Evolutionary conservation across 352 stramenopile species (phyloP), one percentile per base, ranked within the genome.

Genomic region (Phytophthora cactorum): DNA sequence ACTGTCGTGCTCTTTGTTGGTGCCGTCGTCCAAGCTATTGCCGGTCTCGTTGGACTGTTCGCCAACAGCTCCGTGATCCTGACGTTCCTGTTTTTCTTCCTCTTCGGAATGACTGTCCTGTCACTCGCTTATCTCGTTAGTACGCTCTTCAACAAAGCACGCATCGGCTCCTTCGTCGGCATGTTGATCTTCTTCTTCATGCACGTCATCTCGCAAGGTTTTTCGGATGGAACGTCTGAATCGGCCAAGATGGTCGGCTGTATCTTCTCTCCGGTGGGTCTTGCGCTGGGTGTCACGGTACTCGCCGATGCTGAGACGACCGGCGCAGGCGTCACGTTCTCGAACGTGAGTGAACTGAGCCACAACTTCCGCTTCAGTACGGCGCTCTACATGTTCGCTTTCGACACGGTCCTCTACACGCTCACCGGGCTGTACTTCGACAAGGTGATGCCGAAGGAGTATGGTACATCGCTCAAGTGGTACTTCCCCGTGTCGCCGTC

Each of bases 401-500:
- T 98, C 25, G 95, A 98, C 72, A 79, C 81, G 14, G 59, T 98
- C 7, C 44, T 98, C 8, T 98, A 98, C 73, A 93, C 84, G 7
- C 29, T 98, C 0, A 52, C 96, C 0, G 95, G 86, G 0, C 76
- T 91, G 32, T 98, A 98, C 66, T 72, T 98, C 1, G 93, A 98
- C 66, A 77, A 89, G 6, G 92, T 98, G 2, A 82, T 98, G 25
- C 96, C 96, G 0, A 91, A 84, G 27, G 89, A 98, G 54, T 99
- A 94, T 54, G 95, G 95, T 41, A 93, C 89, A 39, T 78, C 77
- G 0, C 69, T 88, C 41, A 92, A 91, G 29, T 97, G 88, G 83
- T 97, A 97, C 66, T 98, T 98, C 59, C 81, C 86, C 38, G 97
- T 5, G 95, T 90, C 82, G 1, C 79, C 78, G 4, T 77, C 68